phyloP scores from a whole-genome alignment of 495 filamentous ascomycete species.

The Cercophora scortea region DNA sequence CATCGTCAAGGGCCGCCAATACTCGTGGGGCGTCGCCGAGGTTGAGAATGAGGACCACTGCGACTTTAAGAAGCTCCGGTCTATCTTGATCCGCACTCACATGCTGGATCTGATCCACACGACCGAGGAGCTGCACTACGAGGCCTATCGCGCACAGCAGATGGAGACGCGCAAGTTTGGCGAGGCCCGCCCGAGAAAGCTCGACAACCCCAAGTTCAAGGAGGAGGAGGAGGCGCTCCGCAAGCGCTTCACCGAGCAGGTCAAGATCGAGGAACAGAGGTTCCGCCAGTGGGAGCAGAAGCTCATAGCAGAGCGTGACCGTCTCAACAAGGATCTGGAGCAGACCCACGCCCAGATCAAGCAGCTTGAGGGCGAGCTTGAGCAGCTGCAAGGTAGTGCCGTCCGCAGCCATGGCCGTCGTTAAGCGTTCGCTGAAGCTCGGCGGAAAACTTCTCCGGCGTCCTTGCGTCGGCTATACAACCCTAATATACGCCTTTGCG shows the following conservation, averaged over 20 bases:
- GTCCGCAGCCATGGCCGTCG: constrained; percentile 94
- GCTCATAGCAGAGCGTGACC: constrained; percentile 93
- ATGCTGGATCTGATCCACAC: constrained; percentile 99
- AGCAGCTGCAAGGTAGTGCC: constrained; percentile 84
- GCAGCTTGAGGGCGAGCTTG: constrained; percentile 85
- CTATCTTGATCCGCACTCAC: constrained; percentile 98
- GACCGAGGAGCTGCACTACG: constrained; percentile 97
- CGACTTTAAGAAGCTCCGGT: constrained; percentile 99
- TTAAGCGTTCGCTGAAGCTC: constrained; percentile 38
- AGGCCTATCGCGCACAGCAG: constrained; percentile 96
- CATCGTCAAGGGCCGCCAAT: constrained; percentile 97
- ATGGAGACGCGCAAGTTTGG: constrained; percentile 99
- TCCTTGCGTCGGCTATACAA: too few relatives aligned
- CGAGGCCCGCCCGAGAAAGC: constrained; percentile 90
- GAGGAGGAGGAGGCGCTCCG: constrained; percentile 96
- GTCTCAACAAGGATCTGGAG: constrained; percentile 98
- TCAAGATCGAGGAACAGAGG: constrained; percentile 98
- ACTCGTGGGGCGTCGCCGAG: constrained; percentile 98
- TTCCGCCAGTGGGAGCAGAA: constrained; percentile 99
- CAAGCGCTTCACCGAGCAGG: constrained; percentile 99
- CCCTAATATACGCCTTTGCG: too few relatives aligned
- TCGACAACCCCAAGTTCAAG: constrained; percentile 99
- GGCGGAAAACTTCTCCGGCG: not conserved
- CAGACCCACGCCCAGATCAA: constrained; percentile 97
- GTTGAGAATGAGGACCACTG: constrained; percentile 99